A percentile compares a stretch with the other conserved stretches of the same genome.
These are phyloP conservation scores for Botrytis fragariae DNA, from an alignment of 2,329 filamentous ascomycete species.

Conservation along the genomic window DNA sequence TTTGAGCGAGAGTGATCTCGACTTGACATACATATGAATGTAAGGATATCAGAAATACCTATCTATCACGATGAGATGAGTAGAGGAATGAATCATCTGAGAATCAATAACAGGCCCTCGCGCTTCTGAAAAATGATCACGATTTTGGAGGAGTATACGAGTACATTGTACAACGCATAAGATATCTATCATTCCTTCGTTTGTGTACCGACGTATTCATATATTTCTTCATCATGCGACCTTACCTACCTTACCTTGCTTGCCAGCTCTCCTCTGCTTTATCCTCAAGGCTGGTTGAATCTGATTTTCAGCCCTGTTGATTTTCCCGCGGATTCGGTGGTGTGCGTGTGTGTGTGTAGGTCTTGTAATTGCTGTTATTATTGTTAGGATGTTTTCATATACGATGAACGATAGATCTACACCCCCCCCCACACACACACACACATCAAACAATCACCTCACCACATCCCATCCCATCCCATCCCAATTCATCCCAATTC, in stretches of 20 bases:
- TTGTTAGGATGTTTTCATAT: not conserved
- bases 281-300: too few relatives aligned
- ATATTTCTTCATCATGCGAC: not conserved
- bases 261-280: not conserved
- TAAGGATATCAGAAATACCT: not conserved
- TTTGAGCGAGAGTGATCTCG: not conserved
- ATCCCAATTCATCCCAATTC: too few relatives aligned
- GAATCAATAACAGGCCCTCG: too few relatives aligned
- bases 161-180: conserved; percentile 1
- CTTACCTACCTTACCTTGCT: not conserved
- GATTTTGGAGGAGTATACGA: not conserved
- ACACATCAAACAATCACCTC: not conserved
- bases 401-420: not conserved
- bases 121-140: not conserved
- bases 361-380: too few relatives aligned
- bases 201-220: not conserved
- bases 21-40: not conserved
- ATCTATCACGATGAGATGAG: fast-evolving
- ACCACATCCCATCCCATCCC: not conserved
- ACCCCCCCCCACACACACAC: not conserved
- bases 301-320: not conserved
- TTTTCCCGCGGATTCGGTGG: not conserved
- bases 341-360: too few relatives aligned
- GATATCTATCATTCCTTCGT: not conserved
- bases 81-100: not conserved